Conservation (phyloP, 306 rosid species). For the Prunus davidiana region DNA sequence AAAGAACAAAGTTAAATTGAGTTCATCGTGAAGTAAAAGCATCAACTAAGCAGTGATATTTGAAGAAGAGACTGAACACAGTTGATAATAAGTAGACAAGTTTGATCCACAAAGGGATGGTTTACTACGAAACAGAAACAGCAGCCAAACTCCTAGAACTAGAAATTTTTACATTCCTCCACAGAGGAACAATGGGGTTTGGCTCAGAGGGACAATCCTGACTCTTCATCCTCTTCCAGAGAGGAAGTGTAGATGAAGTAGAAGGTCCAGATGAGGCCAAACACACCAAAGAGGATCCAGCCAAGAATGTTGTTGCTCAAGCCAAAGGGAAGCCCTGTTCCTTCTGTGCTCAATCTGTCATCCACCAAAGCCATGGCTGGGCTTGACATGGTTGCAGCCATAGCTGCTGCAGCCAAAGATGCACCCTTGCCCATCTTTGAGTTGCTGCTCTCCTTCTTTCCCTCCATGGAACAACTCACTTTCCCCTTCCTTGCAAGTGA, state of each 20-base stretch:
- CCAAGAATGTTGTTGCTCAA: constrained; percentile 89
- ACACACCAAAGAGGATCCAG: constrained; percentile 76
- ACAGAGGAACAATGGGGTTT: background rate
- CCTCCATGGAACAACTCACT: constrained; percentile 75
- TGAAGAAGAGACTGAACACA: background rate
- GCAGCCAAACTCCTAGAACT: constrained; percentile 8
- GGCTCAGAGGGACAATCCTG: constrained; percentile 76
- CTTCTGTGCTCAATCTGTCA: constrained; percentile 91
- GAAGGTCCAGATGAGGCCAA: constrained; percentile 70
- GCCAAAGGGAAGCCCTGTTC: constrained; percentile 96
- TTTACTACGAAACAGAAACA: constrained; percentile 26
- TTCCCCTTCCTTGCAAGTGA: constrained; percentile 60
- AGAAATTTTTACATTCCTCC: constrained; percentile 35
- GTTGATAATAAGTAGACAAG: constrained; percentile 21
- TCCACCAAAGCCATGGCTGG: constrained; percentile 95
- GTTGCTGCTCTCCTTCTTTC: constrained; percentile 21
- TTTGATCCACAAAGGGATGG: constrained; percentile 2
- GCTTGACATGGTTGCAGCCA: constrained; percentile 61
- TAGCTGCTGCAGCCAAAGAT: constrained; percentile 56
- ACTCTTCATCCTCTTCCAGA: constrained; percentile 94
- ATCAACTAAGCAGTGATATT: background rate
- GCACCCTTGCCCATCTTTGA: constrained; percentile 60
- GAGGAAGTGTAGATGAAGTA: constrained; percentile 51
- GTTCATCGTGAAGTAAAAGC: background rate
- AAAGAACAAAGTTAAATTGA: background rate